Conservation (phyloP, 352 stramenopile genomes). For the Pythium brachiatum region DNA sequence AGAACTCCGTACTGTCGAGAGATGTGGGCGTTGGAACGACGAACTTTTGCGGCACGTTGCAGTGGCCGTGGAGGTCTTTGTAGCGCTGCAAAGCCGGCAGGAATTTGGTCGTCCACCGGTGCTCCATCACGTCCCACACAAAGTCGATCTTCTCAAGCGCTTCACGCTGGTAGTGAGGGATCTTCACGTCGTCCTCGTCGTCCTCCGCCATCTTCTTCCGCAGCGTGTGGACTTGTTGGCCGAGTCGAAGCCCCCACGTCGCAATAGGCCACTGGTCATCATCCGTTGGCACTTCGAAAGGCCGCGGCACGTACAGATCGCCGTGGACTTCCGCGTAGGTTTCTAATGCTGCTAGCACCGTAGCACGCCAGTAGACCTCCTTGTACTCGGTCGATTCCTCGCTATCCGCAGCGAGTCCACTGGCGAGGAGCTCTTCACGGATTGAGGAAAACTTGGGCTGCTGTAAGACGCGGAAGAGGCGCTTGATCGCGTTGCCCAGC, state of each 20-base stretch:
- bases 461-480: conserved; percentile 22
- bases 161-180: conserved; percentile 33
- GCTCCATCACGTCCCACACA: conserved; percentile 26
- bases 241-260: conserved; percentile 39
- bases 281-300: conserved; percentile 36
- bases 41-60: conserved; percentile 77
- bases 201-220: conserved; percentile 24
- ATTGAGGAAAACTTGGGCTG: not conserved
- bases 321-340: conserved; percentile 32
- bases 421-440: conserved; percentile 25
- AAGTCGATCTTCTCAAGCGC: conserved; percentile 30
- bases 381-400: conserved; percentile 31
- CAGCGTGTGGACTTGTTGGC: conserved; percentile 36
- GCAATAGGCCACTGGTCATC: conserved; percentile 31
- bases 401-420: conserved; percentile 28
- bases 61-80: conserved; percentile 67
- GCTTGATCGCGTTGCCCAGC: conserved; percentile 36
- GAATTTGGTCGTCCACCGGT: conserved; percentile 31
- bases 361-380: conserved; percentile 39
- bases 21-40: conserved; percentile 37
- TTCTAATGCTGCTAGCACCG: conserved; percentile 30
- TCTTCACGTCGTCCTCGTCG: conserved; percentile 11
- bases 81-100: conserved; percentile 55
- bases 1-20: not conserved
- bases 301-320: conserved; percentile 36